A percentile compares a stretch with the other conserved stretches of the same genome.
phyloP scores from a whole-genome alignment of 2,329 filamentous ascomycete genomes.

The Fusarium mangiferae region DNA sequence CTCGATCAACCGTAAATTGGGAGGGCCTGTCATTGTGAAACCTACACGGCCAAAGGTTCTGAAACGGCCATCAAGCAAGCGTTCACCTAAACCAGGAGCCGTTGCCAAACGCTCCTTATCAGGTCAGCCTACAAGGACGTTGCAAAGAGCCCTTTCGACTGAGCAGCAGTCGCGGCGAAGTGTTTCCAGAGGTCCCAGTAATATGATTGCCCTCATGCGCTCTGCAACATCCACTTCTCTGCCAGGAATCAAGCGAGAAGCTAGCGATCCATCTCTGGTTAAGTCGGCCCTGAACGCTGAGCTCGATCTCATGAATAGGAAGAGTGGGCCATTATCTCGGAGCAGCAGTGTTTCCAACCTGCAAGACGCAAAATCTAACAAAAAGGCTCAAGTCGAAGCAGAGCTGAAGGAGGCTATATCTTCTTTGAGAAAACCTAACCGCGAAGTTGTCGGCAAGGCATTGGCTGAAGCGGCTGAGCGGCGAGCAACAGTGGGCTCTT shows the following conservation, averaged over 20 bases:
- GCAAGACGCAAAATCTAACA: slow-evolving; percentile 68
- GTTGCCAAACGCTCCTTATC: slow-evolving; percentile 59
- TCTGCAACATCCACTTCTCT: slow-evolving; percentile 73
- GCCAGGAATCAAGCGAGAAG: slow-evolving; percentile 73
- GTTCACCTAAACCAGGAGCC: slow-evolving; percentile 62
- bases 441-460: slow-evolving; percentile 73
- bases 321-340: slow-evolving; percentile 49
- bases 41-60: slow-evolving; percentile 61
- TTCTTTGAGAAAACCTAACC: slow-evolving; percentile 79
- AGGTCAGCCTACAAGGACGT: slow-evolving; percentile 58
- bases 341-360: slow-evolving; percentile 61
- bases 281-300: slow-evolving; percentile 60
- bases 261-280: slow-evolving; percentile 67
- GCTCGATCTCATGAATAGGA: slow-evolving; percentile 53
- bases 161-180: slow-evolving; percentile 65
- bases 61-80: slow-evolving; percentile 55
- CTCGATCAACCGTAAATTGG: slow-evolving; percentile 78
- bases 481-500: slow-evolving; percentile 60
- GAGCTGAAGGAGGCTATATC: slow-evolving; percentile 80
- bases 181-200: slow-evolving; percentile 66
- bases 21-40: slow-evolving; percentile 73
- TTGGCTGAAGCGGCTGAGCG: slow-evolving; percentile 75
- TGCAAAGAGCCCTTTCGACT: slow-evolving; percentile 72
- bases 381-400: slow-evolving; percentile 73
- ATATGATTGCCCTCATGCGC: slow-evolving; percentile 71